Conservation (phyloP, 2,329 filamentous ascomycete genomes). For the Ascochyta fabae region DNA sequence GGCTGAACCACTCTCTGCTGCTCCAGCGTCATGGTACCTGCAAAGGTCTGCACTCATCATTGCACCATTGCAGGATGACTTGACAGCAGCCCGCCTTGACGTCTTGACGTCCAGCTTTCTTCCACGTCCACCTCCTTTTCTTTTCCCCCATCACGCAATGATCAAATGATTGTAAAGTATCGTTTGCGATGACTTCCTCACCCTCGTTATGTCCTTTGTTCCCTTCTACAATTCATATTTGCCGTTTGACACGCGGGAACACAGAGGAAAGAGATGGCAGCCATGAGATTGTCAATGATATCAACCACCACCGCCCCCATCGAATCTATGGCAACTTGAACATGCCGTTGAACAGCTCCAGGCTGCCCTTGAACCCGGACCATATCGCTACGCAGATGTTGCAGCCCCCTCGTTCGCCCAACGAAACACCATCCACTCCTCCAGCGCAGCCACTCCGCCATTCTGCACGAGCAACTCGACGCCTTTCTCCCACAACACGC, state of each 20-base stretch:
- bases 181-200: slow-evolving; percentile 5
- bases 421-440: background rate
- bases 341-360: slow-evolving; percentile 5
- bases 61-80: background rate
- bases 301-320: background rate
- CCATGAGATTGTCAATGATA: background rate
- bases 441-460: background rate
- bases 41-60: slow-evolving; percentile 1
- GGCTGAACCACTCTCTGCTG: slow-evolving; percentile 6
- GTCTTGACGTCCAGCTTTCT: background rate
- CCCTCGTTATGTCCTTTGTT: slow-evolving; percentile 8
- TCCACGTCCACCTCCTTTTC: background rate
- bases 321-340: background rate
- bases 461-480: background rate
- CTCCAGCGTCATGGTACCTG: slow-evolving; percentile 2
- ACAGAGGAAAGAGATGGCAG: background rate
- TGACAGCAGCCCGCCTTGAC: background rate
- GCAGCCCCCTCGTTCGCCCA: background rate
- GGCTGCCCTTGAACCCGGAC: background rate
- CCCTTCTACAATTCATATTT: background rate
- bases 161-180: background rate
- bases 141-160: background rate
- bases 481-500: background rate
- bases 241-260: background rate
- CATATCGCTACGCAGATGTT: slow-evolving; percentile 7